Evolutionary conservation across 2,329 filamentous ascomycete genomes (phyloP), one percentile per base, ranked within the genome.

Genomic region (Ophiocordyceps camponoti-floridani): DNA sequence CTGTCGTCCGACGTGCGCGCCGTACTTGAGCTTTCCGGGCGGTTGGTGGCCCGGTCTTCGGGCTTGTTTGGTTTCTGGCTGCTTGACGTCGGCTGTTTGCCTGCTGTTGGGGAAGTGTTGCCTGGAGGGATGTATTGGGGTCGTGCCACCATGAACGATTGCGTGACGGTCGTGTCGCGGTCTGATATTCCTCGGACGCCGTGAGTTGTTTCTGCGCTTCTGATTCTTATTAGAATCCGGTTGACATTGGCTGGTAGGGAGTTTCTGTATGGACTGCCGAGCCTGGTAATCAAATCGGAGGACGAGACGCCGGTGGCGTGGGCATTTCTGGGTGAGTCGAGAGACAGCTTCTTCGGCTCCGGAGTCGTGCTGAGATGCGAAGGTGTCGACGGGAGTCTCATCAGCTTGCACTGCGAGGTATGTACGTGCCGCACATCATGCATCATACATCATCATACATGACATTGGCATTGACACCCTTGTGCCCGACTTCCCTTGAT

Each of bases 321-420:
- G 81, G 72, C 70, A 0, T 82, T 84, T 43, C 54, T 75, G 4
- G 67, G 68, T 65, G 45, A 28, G 50, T 42, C 3, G 9, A 23
- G 23, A 5, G 23, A 5, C 23, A 23, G 23, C 23, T 23, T 3
- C 23, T 23, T 23, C 23, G 23, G 23, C 33, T 30, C 16, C 10
- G 14, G 4, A 40, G 4, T 28, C 7, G 31, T 27, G 23, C 23
- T 40, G 7, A 16, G 14, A 7, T 9, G n/a, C 8, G n/a, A 14
- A 60, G 77, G 75, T 0, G 61, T 71, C 2, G 79, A 83, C 52
- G 77, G 70, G 1, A 76, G 72, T n/a, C 55, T 82, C 14, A 72
- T 68, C 11, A 72, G 70, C 28, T 57, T 82, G 33, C 74, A 81
- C 55, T 76, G 72, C 44, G 77, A 81, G 56, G 63, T 65, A 47